Evolutionary conservation across 148 eudicot genomes (phyloP).

Genomic region (Cornus kousa): DNA sequence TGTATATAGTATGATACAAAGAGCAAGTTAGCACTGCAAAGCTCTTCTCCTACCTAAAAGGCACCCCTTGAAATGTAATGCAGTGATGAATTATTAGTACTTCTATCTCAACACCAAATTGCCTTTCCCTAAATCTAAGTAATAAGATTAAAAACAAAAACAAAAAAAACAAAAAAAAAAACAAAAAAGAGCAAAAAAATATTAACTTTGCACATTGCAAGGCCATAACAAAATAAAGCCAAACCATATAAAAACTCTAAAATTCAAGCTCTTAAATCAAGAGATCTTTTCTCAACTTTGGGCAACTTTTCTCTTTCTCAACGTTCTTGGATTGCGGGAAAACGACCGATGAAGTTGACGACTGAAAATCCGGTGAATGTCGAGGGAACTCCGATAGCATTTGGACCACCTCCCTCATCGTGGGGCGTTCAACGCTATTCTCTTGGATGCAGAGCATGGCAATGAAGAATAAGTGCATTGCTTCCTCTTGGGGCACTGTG

Average conservation of each 20-base stretch:
- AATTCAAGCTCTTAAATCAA: constrained; percentile 17
- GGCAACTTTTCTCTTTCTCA: constrained; percentile 17
- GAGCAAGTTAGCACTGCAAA: not conserved
- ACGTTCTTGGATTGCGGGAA: constrained; percentile 6
- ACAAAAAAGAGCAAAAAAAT: not conserved
- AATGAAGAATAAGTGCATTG: constrained; percentile 79
- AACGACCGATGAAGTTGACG: constrained; percentile 13
- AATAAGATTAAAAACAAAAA: not conserved
- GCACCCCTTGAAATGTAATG: not conserved
- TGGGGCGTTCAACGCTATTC: constrained; percentile 77
- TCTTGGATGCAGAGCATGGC: constrained; percentile 89
- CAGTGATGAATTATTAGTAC: constrained; percentile 8
- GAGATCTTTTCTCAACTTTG: constrained; percentile 20
- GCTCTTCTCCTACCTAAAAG: not conserved
- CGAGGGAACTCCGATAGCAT: constrained; percentile 71
- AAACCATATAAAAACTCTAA: not conserved
- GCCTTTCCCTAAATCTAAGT: constrained; percentile 11
- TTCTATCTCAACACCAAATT: constrained; percentile 19
- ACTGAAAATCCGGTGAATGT: constrained; percentile 5
- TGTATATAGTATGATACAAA: constrained; percentile 7
- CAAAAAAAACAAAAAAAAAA: not conserved
- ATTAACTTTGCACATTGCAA: constrained; percentile 10
- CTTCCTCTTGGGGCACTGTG: constrained; percentile 64
- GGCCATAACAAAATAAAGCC: constrained; percentile 12
- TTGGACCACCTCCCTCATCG: constrained; percentile 93